Base-by-base conservation (phyloP, 2,329 filamentous ascomycete species). In the Didymella sp. region DNA sequence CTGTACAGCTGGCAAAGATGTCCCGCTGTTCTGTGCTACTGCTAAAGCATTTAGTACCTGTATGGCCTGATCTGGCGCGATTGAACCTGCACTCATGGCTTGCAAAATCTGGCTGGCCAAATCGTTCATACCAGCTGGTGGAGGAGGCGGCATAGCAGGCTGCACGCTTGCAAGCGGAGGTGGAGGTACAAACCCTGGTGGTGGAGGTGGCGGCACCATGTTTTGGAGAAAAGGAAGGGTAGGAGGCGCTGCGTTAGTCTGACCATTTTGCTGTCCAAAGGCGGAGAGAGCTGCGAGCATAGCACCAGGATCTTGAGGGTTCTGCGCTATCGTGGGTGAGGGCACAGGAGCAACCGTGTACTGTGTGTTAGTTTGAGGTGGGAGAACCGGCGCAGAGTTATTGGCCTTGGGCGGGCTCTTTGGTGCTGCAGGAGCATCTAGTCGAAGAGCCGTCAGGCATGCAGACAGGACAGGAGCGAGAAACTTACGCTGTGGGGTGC, bases 401-500 rank as follows among this genome's bases (percentile, higher is more conserved):
- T 69, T 66, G 44, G 59, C 62, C 38, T 69, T 69, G 19, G 69
- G 66, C n/a, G 68, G 70, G 58, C 66, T 72, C 44, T 65, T 62
- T 25, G 70, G 69, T 21, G 69, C 66, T 9, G 68, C 64, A 50
- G 61, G 63, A 15, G 62, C 59, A 47, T 61, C 68, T 70, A 38
- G 33, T 37, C 31, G 6, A 40, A 51, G 41, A 51, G 46, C 51
- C 28, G 43, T 64, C 50, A 64, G 63, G 38, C n/a, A 27, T 12
- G 11, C 11, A 6, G 19, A n/a, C 4, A 28, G 22, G 44, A 61
- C 56, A 52, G 51, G 53, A 47, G 30, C 44, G 60, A 49, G 3
- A 47, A 19, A 76, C 89, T 82, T 91, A 92, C 89, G 87, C 73
- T 84, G 81, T 65, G 81, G 76, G 57, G 81, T 80, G 59, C 86